Evolutionary conservation across 768 basidiomycete species (phyloP).

Genomic region (Gyrodon lividus): DNA sequence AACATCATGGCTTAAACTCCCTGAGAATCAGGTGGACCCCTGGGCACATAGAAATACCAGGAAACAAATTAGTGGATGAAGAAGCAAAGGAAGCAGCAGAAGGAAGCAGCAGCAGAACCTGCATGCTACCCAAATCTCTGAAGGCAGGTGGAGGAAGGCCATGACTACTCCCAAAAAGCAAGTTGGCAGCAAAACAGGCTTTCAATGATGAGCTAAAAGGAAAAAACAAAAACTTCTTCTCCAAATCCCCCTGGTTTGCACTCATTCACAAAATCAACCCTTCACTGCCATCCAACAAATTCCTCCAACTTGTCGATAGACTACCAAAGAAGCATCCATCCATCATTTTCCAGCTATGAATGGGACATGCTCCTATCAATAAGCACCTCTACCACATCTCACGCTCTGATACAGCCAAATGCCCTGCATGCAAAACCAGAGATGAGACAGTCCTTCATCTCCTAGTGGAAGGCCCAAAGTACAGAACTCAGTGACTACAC

Average conservation of each 20-base stretch:
- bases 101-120: background rate
- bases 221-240: no score
- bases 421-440: no score
- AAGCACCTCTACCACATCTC: slow-evolving; percentile 27
- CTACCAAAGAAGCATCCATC: slow-evolving; percentile 15
- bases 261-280: background rate
- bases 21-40: background rate
- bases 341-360: slow-evolving; percentile 31
- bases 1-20: background rate
- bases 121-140: background rate
- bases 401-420: no score
- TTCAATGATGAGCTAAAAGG: no score
- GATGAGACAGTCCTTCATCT: no score
- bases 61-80: background rate
- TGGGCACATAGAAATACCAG: background rate
- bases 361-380: slow-evolving; percentile 32
- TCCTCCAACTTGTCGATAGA: background rate
- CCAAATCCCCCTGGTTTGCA: no score
- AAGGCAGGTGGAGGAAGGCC: background rate
- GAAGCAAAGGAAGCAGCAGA: background rate
- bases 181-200: no score
- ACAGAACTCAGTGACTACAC: no score
- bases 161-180: no score
- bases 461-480: no score
- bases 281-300: background rate